Percentiles rank a stretch among this genome's conserved stretches.
These are phyloP conservation scores for Backusella circina DNA, from an alignment of 192 early-diverging fungal genomes.

Conservation along the genomic window DNA sequence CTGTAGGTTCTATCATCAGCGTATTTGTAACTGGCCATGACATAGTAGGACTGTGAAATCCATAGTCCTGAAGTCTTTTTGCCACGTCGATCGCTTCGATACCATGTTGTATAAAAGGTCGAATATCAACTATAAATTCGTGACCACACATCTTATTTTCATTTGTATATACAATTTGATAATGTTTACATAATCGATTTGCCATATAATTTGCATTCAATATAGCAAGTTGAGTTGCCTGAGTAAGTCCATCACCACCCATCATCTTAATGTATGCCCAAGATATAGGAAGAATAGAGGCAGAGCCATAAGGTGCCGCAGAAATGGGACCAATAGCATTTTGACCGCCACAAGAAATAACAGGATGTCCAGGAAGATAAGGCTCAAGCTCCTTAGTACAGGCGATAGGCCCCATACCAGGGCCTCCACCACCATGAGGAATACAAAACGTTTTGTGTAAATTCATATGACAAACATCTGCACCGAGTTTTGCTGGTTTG, in stretches of 20 bases:
- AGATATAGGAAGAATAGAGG: conserved; percentile 94
- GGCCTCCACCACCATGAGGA: conserved; percentile 98
- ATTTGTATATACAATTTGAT: conserved; percentile 90
- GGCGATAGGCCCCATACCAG: conserved; percentile 96
- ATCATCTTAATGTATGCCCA: conserved; percentile 99
- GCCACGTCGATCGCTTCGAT: conserved; percentile 96
- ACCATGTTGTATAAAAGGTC: conserved; percentile 79
- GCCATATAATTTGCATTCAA: conserved; percentile 99
- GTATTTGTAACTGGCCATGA: conserved; percentile 98
- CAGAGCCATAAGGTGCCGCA: conserved; percentile 97
- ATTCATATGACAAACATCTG: conserved; percentile 99
- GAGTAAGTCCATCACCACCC: conserved; percentile 86
- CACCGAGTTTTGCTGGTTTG: conserved; percentile 91
- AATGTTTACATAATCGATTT: conserved; percentile 86
- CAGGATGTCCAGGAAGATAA: conserved; percentile 91
- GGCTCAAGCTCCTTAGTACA: conserved; percentile 84
- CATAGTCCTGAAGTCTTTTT: conserved; percentile 98
- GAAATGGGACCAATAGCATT: conserved; percentile 90
- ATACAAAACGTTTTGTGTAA: conserved; percentile 99
- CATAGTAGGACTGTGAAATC: conserved; percentile 99
- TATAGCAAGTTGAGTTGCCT: conserved; percentile 86
- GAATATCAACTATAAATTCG: conserved; percentile 97
- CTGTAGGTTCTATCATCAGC: conserved; percentile 99
- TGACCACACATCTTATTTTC: conserved; percentile 94
- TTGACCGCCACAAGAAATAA: conserved; percentile 66